Percentiles rank a stretch among this genome's conserved stretches.
Conservation (phyloP, 331 rosid species). For the Malus hybrid region DNA sequence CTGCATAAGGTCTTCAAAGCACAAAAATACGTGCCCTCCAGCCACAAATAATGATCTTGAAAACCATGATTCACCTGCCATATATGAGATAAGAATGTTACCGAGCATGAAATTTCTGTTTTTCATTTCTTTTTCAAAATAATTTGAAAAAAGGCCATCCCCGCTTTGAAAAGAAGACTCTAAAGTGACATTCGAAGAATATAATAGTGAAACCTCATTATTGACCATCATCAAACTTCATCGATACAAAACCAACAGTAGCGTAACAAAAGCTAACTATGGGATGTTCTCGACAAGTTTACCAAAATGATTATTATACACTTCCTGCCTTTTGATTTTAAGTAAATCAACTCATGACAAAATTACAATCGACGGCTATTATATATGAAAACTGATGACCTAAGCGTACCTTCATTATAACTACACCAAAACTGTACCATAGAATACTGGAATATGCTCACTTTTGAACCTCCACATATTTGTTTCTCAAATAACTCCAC, state of each 20-base stretch:
- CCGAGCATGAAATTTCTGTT: background rate
- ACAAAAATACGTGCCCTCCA: conserved; percentile 58
- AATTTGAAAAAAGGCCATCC: too few relatives aligned
- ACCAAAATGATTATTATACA: background rate
- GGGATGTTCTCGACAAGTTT: background rate
- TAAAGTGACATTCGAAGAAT: background rate
- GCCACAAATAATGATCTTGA: conserved; percentile 74
- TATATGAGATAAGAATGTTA: background rate
- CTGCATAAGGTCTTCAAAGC: conserved; percentile 63
- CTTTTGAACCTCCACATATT: conserved; percentile 66
- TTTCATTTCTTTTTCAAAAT: background rate
- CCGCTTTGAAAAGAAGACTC: background rate
- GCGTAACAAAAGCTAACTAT: background rate
- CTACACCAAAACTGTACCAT: conserved; percentile 56
- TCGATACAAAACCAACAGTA: background rate
- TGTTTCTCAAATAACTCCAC: conserved; percentile 72
- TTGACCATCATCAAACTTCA: background rate
- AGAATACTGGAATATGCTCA: conserved; percentile 81
- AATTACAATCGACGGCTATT: background rate
- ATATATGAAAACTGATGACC: background rate
- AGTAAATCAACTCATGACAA: background rate
- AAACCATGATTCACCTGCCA: conserved; percentile 62
- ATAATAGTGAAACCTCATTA: background rate
- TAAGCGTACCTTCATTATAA: conserved; percentile 47
- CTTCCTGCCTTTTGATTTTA: background rate